Evolutionary conservation across 306 rosid genomes (phyloP), one percentile per base, ranked within the genome.

Genomic region (Notholithocarpus densiflorus): DNA sequence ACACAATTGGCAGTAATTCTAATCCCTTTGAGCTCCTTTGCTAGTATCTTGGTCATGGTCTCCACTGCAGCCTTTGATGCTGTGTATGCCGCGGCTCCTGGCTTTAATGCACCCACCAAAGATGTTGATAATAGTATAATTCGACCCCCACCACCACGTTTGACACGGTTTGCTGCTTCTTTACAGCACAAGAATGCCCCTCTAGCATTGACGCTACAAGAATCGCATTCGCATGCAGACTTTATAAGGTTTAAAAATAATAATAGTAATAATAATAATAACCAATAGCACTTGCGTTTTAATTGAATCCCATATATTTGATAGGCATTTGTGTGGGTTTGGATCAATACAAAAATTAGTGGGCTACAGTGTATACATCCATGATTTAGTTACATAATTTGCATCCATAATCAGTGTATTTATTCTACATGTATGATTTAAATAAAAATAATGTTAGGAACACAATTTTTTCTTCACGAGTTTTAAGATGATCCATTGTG

Each of bases 11-110:
- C 91, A 4, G 94, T 86, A 1, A 88, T 82, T 10, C 79, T 64
- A 6, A 78, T 86, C 11, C 91, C 94, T 68, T 76, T 88, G 1
- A 90, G 78, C 75, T 90, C 94, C 84, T 90, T 90, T 1, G 94
- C 94, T 21, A 85, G n/a, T 3, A 80, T 81, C 80, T 81, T 88
- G 5, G 59, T 21, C 90, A 90, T 86, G 1, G 90, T 70, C 86
- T 90, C 94, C 59, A 88, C 91, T 1, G 91, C 90, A 5, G 94
- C 90, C 80, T 90, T 90, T 20, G 91, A 87, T 5, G 90, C 93
- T 10, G 82, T 7, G 68, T 88, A 88, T 0, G 85, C 81, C 0
- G 77, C 87, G 56, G 6, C 78, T 0, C 86, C 80, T 0, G 87
- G 84, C 73, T 45, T 60, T 61, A 81, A 71, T 11, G 85, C 64